phyloP scores from a whole-genome alignment of 768 basidiomycete species.

The Suillus ampliporus region DNA sequence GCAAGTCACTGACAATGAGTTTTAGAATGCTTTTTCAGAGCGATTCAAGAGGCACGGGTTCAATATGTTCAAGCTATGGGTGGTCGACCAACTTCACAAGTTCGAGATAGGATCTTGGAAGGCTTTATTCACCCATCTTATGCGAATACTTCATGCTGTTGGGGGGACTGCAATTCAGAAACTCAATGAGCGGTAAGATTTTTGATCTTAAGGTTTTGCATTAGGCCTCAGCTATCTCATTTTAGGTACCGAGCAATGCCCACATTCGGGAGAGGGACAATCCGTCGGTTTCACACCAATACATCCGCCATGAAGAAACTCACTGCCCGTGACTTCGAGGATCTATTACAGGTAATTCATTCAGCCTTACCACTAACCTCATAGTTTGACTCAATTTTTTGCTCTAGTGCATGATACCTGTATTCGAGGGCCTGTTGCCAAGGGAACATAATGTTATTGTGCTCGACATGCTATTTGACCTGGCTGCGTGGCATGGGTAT shows the following conservation, averaged over 20 bases:
- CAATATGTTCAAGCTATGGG: not conserved
- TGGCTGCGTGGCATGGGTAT: no score
- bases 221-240: no score
- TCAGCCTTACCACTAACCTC: no score
- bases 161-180: slow-evolving; percentile 7
- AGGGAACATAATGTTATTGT: slow-evolving; percentile 25
- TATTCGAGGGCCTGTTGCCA: slow-evolving; percentile 42
- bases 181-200: slow-evolving; percentile 23
- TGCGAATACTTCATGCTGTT: slow-evolving; percentile 19
- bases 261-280: slow-evolving; percentile 37
- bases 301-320: slow-evolving; percentile 39
- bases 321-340: slow-evolving; percentile 45
- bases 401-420: slow-evolving; percentile 29
- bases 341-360: slow-evolving; percentile 34
- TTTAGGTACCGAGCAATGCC: slow-evolving; percentile 33
- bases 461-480: not conserved
- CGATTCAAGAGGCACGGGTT: no score
- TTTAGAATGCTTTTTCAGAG: slow-evolving; percentile 34
- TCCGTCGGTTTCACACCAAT: slow-evolving; percentile 36
- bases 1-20: no score
- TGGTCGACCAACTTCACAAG: slow-evolving; percentile 23
- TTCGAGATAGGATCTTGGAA: slow-evolving; percentile 24
- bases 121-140: slow-evolving; percentile 17
- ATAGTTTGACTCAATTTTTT: not conserved
- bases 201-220: not conserved